Evolutionary conservation across 2,329 filamentous ascomycete genomes (phyloP).

Genomic region (Periglandula ipomoeae): DNA sequence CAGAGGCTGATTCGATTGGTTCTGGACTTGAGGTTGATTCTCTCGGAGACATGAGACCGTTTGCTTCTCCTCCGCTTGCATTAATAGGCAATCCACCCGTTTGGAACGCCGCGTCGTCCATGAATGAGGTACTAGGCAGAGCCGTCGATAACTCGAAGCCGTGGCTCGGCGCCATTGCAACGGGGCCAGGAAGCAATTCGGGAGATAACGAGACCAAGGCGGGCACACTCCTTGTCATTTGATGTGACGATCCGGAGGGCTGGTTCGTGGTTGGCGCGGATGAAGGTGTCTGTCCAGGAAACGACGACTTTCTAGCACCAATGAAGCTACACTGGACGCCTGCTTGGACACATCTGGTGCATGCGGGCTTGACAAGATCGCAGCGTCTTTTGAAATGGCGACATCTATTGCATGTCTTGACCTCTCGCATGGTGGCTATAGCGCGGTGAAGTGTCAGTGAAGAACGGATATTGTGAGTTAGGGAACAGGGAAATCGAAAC

Average conservation of each 20-base stretch:
- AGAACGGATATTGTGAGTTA: no score
- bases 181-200: no score
- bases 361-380: constrained; percentile 25
- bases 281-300: background rate
- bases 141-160: no score
- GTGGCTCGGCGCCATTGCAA: no score
- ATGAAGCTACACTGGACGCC: constrained; percentile 25
- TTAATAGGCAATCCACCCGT: no score
- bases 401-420: constrained; percentile 27
- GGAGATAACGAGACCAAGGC: background rate
- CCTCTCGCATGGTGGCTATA: constrained; percentile 19
- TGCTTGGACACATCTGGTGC: constrained; percentile 24
- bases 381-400: constrained; percentile 27
- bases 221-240: background rate
- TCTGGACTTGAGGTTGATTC: constrained; percentile 20
- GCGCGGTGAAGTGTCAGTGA: no score
- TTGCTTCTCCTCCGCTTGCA: constrained; percentile 10
- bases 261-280: background rate
- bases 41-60: constrained; percentile 21
- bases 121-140: no score
- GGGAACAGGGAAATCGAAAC: no score
- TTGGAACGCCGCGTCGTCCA: no score
- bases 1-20: constrained; percentile 8
- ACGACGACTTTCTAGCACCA: background rate
- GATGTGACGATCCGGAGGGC: background rate